Base-by-base conservation (phyloP, 805 yeast genomes). In the Candida sanyiensis region DNA sequence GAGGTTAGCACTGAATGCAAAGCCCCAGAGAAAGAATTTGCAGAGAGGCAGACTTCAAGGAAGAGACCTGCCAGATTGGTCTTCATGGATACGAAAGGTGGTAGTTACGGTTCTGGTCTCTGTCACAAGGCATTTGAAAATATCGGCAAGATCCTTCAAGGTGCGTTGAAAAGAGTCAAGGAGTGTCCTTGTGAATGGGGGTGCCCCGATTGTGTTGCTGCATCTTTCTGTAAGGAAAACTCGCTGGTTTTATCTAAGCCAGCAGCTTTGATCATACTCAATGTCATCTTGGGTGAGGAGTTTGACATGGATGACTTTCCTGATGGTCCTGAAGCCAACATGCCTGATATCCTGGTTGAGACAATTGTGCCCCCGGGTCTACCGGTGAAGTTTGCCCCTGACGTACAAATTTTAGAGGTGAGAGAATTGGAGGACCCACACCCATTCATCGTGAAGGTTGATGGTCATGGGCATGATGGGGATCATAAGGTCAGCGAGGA, bases 1-100 rank as follows among this genome's bases (percentile, higher is more conserved):
- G 98, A 93, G 50, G 70, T 93, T 11, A 75, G 74, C 32, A 86
- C 97, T 0, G 99, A 93, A 59, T 93, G 99, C 60, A 93, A 93
- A 53, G 97, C 97, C 0, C 97, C 98, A 0, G 95, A 88, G 48
- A 93, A 93, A 52, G 99, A 93, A 56, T 85, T 90, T 67, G 85
- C 96, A 1, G 70, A 72, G 35, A 62, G 87, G 21, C 83, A 83
- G 52, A 72, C 90, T 0, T 59, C 61, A 13, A 64, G 98, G 28
- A 75, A 73, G 40, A 64, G 99, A 29, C 97, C 97, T 0, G 95
- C 95, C 0, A 66, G 98, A 38, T 63, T 93, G 35, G 77, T 89
- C 2, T 83, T 93, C 49, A 79, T 78, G 54, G 97, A 93, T 57
- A 71, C 86, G 1, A 77, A 80, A 51, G 96, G 95, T 9, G 95